Conservation (phyloP, 306 rosid species). For the Purshia tridentata region DNA sequence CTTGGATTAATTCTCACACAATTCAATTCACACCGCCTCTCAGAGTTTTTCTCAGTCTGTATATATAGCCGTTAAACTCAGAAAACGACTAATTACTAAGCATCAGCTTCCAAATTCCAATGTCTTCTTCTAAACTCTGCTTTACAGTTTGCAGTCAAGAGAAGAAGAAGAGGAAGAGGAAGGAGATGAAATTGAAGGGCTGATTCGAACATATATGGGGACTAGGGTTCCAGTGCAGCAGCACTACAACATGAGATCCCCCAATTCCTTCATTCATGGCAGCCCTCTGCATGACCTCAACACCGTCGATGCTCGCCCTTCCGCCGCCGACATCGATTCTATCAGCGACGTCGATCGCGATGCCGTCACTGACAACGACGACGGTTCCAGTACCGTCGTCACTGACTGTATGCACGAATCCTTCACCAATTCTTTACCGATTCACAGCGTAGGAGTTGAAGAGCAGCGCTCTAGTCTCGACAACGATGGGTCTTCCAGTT, state of each 20-base stretch:
- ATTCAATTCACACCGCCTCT: no score
- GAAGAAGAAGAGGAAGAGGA: neutral
- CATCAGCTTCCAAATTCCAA: neutral
- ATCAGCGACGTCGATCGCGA: slow-evolving; percentile 48
- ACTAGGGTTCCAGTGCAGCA: slow-evolving; percentile 88
- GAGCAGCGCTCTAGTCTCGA: slow-evolving; percentile 79
- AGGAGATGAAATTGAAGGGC: slow-evolving; percentile 2
- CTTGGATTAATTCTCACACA: slow-evolving; percentile 4
- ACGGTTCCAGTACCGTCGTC: slow-evolving; percentile 57
- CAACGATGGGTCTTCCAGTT: slow-evolving; percentile 41
- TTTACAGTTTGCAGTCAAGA: neutral
- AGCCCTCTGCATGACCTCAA: slow-evolving; percentile 85
- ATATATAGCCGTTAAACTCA: slow-evolving; percentile 47
- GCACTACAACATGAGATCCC: slow-evolving; percentile 80
- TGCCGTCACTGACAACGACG: slow-evolving; percentile 50
- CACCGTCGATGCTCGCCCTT: slow-evolving; percentile 55
- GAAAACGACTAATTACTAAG: neutral
- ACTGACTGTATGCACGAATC: slow-evolving; percentile 77
- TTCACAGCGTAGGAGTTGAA: slow-evolving; percentile 70
- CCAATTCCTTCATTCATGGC: slow-evolving; percentile 66
- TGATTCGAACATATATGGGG: slow-evolving; percentile 47
- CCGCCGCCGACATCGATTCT: slow-evolving; percentile 50
- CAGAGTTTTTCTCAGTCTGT: slow-evolving; percentile 10
- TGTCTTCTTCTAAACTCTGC: slow-evolving; percentile 24
- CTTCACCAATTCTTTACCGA: slow-evolving; percentile 59